Evolutionary conservation across 257 asterid species (phyloP), one percentile per base, ranked within the genome.

Genomic region (Phtheirospermum japonicum): DNA sequence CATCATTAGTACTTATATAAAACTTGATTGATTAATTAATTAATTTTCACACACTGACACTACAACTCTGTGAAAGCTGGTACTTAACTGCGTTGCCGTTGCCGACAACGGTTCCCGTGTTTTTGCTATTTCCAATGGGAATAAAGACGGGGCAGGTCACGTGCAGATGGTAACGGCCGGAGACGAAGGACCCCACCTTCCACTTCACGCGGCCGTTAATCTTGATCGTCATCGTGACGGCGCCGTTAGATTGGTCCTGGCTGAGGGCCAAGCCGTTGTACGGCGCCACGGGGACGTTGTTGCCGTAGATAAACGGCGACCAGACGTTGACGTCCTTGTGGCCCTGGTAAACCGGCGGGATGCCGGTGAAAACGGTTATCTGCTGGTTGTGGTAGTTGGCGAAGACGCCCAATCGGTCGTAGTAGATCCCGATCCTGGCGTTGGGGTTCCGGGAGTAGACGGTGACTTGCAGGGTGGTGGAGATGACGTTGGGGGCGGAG

Each of bases 381-480:
- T 92, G 97, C 65, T 92, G 99, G 73, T 8, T 79, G 34, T 70
- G 82, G 79, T 79, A 90, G 54, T 71, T 65, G 60, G 85, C 95
- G 79, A 62, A 92, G 48, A 67, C 73, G 75, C 62, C 66, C 16
- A 87, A 12, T 2, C 54, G 71, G 72, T 79, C 88, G 73, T 92
- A 92, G 75, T 82, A 92, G 19, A 92, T 63, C 12, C 97, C 97
- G 32, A 92, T 71, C 4, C 52, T 57, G 45, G 66, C 48, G 61
- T 92, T 92, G 2, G 95, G 97, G 80, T 92, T 92, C 4, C 82
- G 95, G 1, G 99, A 79, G 34, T n/a, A 54, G 42, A 92, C n/a
- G 48, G 99, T 92, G 77, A 87, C 76, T 61, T 92, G 99, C 26
- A 92, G 12, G 54, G 80, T 82, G 63, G 89, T 61, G 63, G 99